Conservation (phyloP, 2,329 filamentous ascomycete genomes). For the Penicillium sp. region DNA sequence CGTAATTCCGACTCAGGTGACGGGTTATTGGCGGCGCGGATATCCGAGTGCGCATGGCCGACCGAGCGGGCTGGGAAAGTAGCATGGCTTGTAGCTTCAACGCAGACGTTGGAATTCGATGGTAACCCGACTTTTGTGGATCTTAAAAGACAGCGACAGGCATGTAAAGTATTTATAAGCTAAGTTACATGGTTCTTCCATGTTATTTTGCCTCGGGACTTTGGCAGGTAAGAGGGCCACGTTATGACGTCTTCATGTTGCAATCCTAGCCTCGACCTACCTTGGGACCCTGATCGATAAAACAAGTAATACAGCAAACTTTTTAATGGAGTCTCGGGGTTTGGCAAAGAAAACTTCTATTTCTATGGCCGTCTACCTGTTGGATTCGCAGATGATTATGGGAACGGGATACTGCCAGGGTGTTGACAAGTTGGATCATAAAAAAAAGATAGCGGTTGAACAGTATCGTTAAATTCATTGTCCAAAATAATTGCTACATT, state of each 20-base stretch:
- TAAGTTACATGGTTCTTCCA: neutral
- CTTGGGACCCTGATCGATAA: neutral
- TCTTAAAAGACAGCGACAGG: neutral
- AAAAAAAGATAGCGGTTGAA: too few relatives aligned
- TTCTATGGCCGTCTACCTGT: too few relatives aligned
- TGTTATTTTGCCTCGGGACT: neutral
- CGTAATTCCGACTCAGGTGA: slow-evolving; percentile 17
- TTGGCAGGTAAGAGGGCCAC: neutral
- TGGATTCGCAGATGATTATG: too few relatives aligned
- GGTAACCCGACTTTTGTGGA: slow-evolving; percentile 14
- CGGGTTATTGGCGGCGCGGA: slow-evolving; percentile 6
- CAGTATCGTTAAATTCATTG: too few relatives aligned
- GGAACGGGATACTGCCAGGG: too few relatives aligned
- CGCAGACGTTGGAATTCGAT: slow-evolving; percentile 9
- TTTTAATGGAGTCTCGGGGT: too few relatives aligned
- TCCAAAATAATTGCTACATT: too few relatives aligned
- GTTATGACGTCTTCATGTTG: slow-evolving; percentile 34
- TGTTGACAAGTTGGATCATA: too few relatives aligned
- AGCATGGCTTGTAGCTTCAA: slow-evolving; percentile 12
- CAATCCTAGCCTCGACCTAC: slow-evolving; percentile 14
- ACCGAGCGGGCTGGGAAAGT: slow-evolving; percentile 14
- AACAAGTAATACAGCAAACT: neutral
- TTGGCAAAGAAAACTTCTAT: too few relatives aligned
- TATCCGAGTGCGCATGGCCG: slow-evolving; percentile 14
- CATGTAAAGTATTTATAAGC: too few relatives aligned